Conservation (phyloP, 768 basidiomycete species). For the Hygrocybe coccinea region DNA sequence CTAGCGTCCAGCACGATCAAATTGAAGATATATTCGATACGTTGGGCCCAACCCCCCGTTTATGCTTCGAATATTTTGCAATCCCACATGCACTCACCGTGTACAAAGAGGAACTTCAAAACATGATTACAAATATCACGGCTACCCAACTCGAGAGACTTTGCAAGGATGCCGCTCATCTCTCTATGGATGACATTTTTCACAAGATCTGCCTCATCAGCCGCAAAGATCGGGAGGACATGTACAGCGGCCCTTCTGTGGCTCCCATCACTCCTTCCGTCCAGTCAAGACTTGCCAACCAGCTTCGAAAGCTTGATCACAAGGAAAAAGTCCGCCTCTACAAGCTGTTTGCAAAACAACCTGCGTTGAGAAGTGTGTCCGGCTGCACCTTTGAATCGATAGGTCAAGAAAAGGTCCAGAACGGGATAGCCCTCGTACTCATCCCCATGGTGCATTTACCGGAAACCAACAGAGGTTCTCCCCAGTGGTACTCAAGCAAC, state of each 20-base stretch:
- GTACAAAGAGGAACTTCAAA: constrained; percentile 5
- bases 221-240: constrained; percentile 7
- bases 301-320: constrained; percentile 3
- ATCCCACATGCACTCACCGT: background rate
- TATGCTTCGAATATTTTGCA: constrained; percentile 3
- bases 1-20: background rate
- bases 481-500: constrained; percentile 13
- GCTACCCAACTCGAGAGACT: constrained; percentile 8
- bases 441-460: constrained; percentile 2
- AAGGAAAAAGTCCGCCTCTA: background rate
- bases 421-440: background rate
- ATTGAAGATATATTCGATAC: constrained; percentile 11
- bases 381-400: background rate
- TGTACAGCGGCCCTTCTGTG: constrained; percentile 7
- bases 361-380: background rate
- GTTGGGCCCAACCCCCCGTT: constrained; percentile 12
- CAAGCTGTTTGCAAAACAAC: background rate
- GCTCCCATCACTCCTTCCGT: constrained; percentile 13
- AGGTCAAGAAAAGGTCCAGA: background rate
- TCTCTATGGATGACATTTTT: constrained; percentile 3
- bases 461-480: background rate
- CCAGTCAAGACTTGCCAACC: constrained; percentile 13
- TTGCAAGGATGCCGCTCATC: background rate
- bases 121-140: constrained; percentile 7
- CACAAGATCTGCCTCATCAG: constrained; percentile 13